These are phyloP conservation scores for Talaromyces proteolyticus DNA, from an alignment of 495 filamentous ascomycete genomes.

Conservation along the genomic window DNA sequence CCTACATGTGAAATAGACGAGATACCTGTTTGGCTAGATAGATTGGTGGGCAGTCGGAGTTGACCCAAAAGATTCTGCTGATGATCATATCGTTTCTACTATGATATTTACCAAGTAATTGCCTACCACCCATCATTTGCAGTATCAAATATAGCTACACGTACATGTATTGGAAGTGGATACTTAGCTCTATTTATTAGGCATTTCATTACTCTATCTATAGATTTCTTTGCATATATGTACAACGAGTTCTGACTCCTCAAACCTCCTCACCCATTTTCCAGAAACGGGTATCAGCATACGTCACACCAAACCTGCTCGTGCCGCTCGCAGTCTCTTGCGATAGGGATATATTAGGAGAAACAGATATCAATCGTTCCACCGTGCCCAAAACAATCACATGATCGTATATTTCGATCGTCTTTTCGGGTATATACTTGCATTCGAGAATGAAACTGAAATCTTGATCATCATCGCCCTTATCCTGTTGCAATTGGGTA, in stretches of 20 bases:
- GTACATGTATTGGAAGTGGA: no score
- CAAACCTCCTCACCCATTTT: constrained; percentile 33
- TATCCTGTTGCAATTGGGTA: neutral
- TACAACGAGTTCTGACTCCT: neutral
- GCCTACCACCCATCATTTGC: no score
- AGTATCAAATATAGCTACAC: no score
- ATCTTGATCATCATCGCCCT: constrained; percentile 7
- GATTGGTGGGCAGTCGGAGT: neutral
- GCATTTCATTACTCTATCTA: neutral
- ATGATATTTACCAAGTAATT: no score
- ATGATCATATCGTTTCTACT: neutral
- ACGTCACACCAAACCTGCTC: constrained; percentile 33
- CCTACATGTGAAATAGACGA: neutral
- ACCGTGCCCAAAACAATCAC: constrained; percentile 36
- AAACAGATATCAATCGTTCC: constrained; percentile 12
- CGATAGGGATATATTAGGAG: neutral
- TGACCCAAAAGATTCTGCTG: neutral
- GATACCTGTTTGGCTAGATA: neutral
- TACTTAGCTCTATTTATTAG: neutral
- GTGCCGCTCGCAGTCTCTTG: neutral
- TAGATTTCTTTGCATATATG: neutral
- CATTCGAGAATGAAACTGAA: constrained; percentile 40
- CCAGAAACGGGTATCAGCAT: constrained; percentile 42
- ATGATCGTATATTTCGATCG: constrained; percentile 37
- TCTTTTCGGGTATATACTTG: constrained; percentile 22